Base-by-base conservation (phyloP, 2,329 filamentous ascomycete genomes). In the Monosporascus sp. region DNA sequence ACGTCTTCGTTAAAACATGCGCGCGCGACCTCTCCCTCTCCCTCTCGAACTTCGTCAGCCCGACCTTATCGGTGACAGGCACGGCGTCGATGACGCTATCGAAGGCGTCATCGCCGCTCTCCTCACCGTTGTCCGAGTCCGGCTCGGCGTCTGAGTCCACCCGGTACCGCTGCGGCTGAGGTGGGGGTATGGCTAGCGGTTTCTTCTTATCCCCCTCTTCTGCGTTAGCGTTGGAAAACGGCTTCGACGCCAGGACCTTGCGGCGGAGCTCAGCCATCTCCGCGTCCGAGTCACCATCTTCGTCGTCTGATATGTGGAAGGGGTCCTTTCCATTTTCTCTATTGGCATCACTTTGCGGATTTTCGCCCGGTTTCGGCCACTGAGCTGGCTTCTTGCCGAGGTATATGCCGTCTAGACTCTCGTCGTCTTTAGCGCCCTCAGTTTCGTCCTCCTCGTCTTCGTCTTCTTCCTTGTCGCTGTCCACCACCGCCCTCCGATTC, bases 71-170 rank as follows among this genome's bases (percentile, higher is more conserved):
- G 0, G 92, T 97, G 18, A 95, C 83, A 0, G 90, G 90, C 3
- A 90, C 93, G 0, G 94, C 93, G 62, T 92, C 85, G 65, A 97
- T 96, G 70, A 99, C 95, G 60, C 87, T 87, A 66, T 97, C 93
- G 66, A 97, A 96, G 49, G 90, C 43, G 17, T 84, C 81, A 1
- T 77, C 83, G 9, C 75, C 79, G 5, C 63, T 70, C 6, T 59
- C 68, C 20, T 73, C 69, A 31, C 74, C 80, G 52, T 87, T 82
- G 57, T 90, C 88, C 3, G 86, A 89, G 55, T 88, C 88, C 1
- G 88, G 85, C 64, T 88, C 83, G 3, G 81, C 81, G 50, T 89
- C 84, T 0, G 83, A 82, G 53, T 89, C 87, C 1, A 80, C 77
- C 36, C 78, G 77, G 51, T 77, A 63, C 50, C 53, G 69, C 44